Evolutionary conservation across 2,329 filamentous ascomycete species (phyloP), one percentile per base, ranked within the genome.

Genomic region (Xylaria sp.): DNA sequence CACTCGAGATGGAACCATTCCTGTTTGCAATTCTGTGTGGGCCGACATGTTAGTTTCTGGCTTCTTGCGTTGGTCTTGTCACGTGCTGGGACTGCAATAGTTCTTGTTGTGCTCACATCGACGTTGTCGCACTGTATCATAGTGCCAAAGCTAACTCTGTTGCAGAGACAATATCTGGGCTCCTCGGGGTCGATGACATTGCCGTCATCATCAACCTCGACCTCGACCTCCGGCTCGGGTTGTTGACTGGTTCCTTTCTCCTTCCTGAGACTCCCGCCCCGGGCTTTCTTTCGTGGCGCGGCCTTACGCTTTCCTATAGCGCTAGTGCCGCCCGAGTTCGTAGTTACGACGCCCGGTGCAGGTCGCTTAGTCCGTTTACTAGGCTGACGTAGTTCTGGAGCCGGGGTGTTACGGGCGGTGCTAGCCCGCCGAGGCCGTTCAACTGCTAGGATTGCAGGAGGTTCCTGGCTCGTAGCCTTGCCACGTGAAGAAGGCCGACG

Each of bases 1-100:
- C 90, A 94, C 59, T 86, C 84, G 39, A 94, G 79, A 68, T 94
- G 90, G 70, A 93, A 94, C 90, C 90, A 94, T 71, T 93, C 89
- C 59, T 85, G 85, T 63, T 90, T 86, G 74, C 90, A 94, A 73
- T 89, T 76, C 75, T 81, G 65, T 60, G 57, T 51, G 54, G 47
- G 56, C 53, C 60, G 52, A 44, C 50, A 47, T 48, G 65, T 68
- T 62, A 65, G 62, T 64, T 55, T 59, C 49, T 61, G 43, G 45
- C 47, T 57, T 39, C 21, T 44, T 46, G 41, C 51, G 54, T 34
- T 60, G 37, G 50, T 39, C 18, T 42, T 48, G 34, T 40, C 38
- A 52, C 52, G 47, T 57, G 57, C 42, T 62, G 54, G 56, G 54
- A 52, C 20, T 45, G 46, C 46, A 51, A 44, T 46, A 52, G 47